Conservation (phyloP, 768 basidiomycete genomes). For the Russula olivacea region DNA sequence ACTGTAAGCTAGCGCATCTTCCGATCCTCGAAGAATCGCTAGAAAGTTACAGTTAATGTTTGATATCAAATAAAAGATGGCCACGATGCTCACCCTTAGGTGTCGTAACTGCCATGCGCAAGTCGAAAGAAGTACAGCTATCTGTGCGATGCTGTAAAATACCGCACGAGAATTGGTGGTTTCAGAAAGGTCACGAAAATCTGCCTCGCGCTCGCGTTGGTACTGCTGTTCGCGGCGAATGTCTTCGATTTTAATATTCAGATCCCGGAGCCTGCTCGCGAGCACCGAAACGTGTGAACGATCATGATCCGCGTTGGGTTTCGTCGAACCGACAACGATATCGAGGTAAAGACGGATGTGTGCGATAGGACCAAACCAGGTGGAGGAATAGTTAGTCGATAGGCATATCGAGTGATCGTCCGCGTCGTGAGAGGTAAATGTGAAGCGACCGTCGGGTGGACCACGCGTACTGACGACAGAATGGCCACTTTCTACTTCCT, state of each 20-base stretch:
- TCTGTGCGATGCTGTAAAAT: conserved; percentile 91
- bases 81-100: conserved; percentile 57
- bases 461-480: conserved; percentile 86
- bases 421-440: conserved; percentile 94
- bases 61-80: background rate
- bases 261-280: conserved; percentile 77
- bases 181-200: conserved; percentile 86
- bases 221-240: conserved; percentile 95
- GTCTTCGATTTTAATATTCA: conserved; percentile 91
- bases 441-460: conserved; percentile 85
- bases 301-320: conserved; percentile 82
- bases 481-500: conserved; percentile 86
- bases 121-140: conserved; percentile 73
- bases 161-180: conserved; percentile 86
- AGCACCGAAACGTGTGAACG: conserved; percentile 78
- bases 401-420: conserved; percentile 98
- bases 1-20: conserved; percentile 53
- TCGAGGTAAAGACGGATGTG: conserved; percentile 96
- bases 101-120: conserved; percentile 93
- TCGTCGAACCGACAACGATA: conserved; percentile 83
- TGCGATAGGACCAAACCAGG: conserved; percentile 71
- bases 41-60: background rate
- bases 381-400: conserved; percentile 73
- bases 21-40: conserved; percentile 86
- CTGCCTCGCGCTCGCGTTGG: conserved; percentile 90